Conservation (phyloP, 306 rosid species). For the Gastrolobium bilobum region DNA sequence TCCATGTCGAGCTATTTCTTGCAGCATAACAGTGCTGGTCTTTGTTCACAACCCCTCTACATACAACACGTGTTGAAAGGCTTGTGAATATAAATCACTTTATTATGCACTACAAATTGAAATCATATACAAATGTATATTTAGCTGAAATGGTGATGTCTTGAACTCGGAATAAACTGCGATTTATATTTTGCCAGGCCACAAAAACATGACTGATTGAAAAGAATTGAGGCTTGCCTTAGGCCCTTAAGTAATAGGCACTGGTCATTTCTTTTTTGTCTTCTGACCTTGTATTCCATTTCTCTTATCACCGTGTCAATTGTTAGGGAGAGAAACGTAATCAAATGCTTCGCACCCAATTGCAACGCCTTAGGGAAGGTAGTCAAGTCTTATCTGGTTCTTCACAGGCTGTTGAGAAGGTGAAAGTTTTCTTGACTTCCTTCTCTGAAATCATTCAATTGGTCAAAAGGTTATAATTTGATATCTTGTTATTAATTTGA, state of each 20-base stretch:
- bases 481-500: neutral
- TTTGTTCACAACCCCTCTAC: neutral
- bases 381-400: conserved; percentile 45
- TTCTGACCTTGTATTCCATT: conserved; percentile 18
- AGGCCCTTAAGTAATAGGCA: neutral
- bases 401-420: conserved; percentile 54
- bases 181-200: neutral
- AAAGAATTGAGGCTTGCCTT: conserved; percentile 18
- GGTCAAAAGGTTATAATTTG: conserved; percentile 5
- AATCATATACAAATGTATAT: neutral
- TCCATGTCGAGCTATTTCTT: neutral
- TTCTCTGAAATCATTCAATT: conserved; percentile 22
- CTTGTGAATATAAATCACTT: conserved; percentile 7
- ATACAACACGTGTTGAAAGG: neutral
- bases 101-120: neutral
- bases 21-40: neutral
- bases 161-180: conserved; percentile 1
- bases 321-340: conserved; percentile 74
- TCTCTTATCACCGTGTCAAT: conserved; percentile 11
- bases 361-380: conserved; percentile 63
- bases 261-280: neutral
- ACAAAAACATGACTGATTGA: conserved; percentile 3
- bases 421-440: conserved; percentile 31
- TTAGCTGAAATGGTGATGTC: conserved; percentile 12
- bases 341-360: conserved; percentile 48